phyloP scores from a whole-genome alignment of 2,329 filamentous ascomycete genomes.

The Penicillium sp. region DNA sequence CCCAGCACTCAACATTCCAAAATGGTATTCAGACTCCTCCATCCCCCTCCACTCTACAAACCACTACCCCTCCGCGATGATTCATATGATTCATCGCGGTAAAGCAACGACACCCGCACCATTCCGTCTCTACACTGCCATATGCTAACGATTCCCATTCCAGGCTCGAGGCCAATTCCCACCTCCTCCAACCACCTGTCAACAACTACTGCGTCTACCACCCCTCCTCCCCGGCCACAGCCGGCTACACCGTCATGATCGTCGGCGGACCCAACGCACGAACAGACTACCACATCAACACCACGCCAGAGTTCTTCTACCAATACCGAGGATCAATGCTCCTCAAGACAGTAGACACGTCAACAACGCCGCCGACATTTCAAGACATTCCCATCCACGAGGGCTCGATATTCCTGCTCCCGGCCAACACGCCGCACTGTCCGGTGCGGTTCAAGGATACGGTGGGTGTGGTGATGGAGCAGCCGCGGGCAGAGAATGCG shows the following conservation, averaged over 20 bases:
- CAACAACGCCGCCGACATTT: conserved; percentile 59
- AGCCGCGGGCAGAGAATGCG: conserved; percentile 68
- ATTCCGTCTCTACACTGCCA: too few species aligned
- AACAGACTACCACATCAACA: conserved; percentile 98
- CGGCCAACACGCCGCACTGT: conserved; percentile 94
- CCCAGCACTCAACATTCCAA: conserved; percentile 48
- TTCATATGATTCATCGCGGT: conserved; percentile 17
- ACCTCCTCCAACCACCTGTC: conserved; percentile 88
- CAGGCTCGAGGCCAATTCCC: conserved; percentile 88
- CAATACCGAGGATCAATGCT: conserved; percentile 93
- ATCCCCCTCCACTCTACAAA: neutral
- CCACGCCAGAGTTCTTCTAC: conserved; percentile 97
- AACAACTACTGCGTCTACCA: conserved; percentile 99
- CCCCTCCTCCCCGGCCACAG: conserved; percentile 65
- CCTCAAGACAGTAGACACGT: conserved; percentile 80
- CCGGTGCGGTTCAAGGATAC: conserved; percentile 91
- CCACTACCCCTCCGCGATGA: conserved; percentile 17
- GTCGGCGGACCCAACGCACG: conserved; percentile 95
- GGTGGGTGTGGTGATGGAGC: conserved; percentile 91
- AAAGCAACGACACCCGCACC: neutral
- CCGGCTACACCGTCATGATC: conserved; percentile 89
- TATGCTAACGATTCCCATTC: neutral
- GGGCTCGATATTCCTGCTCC: conserved; percentile 91
- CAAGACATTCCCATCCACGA: conserved; percentile 86
- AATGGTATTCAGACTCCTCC: conserved; percentile 39